Conservation (phyloP, 2,329 filamentous ascomycete genomes). For the Apiospora rasikravindrae region DNA sequence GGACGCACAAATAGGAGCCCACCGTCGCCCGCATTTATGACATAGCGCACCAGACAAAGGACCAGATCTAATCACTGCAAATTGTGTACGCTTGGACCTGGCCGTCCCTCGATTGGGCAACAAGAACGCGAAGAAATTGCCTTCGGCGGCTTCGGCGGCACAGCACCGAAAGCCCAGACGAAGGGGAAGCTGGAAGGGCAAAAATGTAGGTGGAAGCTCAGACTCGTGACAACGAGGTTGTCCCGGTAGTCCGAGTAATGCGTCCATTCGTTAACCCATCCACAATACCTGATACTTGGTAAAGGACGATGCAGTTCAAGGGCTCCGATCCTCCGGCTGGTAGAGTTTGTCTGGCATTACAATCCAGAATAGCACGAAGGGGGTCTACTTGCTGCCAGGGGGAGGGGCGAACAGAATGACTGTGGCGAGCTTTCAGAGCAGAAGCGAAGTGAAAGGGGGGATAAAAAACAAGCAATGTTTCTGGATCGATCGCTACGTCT, state of each 20-base stretch:
- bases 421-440: neutral
- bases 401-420: neutral
- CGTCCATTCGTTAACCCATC: no score
- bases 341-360: neutral
- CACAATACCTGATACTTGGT: neutral
- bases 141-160: neutral
- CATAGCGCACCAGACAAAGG: neutral
- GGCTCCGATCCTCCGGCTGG: neutral
- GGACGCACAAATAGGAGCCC: neutral
- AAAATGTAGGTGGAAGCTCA: neutral
- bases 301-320: neutral
- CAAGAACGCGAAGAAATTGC: neutral
- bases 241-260: neutral
- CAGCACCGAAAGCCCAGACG: neutral
- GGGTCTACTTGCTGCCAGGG: neutral
- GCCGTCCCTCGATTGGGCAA: neutral
- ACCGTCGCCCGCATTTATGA: neutral
- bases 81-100: neutral
- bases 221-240: neutral
- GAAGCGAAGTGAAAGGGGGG: neutral
- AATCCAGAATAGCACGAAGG: neutral
- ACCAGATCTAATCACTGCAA: neutral
- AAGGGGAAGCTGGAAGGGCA: neutral
- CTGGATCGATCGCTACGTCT: neutral
- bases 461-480: neutral